Percentiles rank a stretch among this genome's conserved stretches.
phyloP scores from a whole-genome alignment of 2,329 filamentous ascomycete genomes.

The Colletotrichum cordylinicola region DNA sequence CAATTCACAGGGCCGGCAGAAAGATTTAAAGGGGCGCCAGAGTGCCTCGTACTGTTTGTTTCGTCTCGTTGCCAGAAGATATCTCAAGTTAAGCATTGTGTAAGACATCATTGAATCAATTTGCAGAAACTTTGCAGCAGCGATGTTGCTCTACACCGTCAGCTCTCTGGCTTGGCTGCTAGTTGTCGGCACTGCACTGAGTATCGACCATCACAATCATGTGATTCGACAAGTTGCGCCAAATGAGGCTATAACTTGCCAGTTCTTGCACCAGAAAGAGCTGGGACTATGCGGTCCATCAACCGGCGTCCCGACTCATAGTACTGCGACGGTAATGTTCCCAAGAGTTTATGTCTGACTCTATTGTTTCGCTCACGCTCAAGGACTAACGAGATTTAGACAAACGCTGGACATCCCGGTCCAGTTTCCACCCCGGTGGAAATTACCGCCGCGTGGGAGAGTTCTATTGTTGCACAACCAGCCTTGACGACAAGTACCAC shows the following conservation, averaged over 20 bases:
- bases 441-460: background rate
- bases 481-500: background rate
- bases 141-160: fast-evolving
- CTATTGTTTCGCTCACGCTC: background rate
- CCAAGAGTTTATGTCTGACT: fast-evolving
- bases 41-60: too few species aligned
- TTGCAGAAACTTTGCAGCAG: too few species aligned
- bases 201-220: fast-evolving
- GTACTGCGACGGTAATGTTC: background rate
- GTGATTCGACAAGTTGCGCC: background rate
- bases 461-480: background rate
- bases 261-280: background rate
- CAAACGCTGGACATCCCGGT: background rate
- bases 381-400: fast-evolving
- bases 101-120: too few species aligned
- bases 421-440: background rate
- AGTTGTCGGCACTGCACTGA: background rate
- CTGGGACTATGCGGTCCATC: background rate
- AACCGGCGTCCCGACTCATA: background rate
- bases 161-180: background rate
- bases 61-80: too few species aligned
- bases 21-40: too few species aligned
- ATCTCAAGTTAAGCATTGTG: too few species aligned
- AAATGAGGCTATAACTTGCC: background rate
- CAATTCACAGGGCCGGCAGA: too few species aligned